Base-by-base conservation (phyloP, 1,284 basidiomycete genomes). In the Trichosporon sp. region DNA sequence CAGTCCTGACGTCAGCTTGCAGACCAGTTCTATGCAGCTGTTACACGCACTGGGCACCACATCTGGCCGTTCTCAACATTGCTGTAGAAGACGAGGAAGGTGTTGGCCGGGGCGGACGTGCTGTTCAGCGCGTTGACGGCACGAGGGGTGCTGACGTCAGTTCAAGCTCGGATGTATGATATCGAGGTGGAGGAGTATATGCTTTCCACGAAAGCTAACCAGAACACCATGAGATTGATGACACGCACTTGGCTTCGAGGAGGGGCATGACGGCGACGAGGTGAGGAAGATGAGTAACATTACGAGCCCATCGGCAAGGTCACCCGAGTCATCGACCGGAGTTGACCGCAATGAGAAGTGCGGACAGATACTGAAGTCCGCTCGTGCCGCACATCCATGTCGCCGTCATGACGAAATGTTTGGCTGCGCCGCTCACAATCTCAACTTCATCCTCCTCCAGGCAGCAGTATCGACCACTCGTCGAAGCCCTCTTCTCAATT, bases 1-100 rank as follows among this genome's bases (percentile, higher is more conserved):
- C 92, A 94, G 79, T 94, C 92, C 92, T 94, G 76, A 11, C 1
- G n/a, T 68, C 26, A 68, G 59, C 59, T 35, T 26, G 26, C 26
- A 26, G 46, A 59, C 14, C 11, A 4, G 38, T 35, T 40, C 4
- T 26, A 26, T 26, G 32, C 70, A 65, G n/a, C 56, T 26, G 68
- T 16, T 35, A 37, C 48, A 4, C 83, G 70, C 68, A 84, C 84
- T n/a, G 83, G 82, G 74, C 85, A 86, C 85, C 85, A 86, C 80
- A 85, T 84, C 69, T 80, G 73, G 5, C 84, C 84, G 7, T 84
- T 76, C 35, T 81, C 80, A 63, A 83, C 70, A n/a, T 76, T 73
- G 6, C 84, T 82, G 78, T 84, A 85, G 76, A 85, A 85, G 72
- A 85, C 74, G 71, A 85, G 76, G 71, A 74, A 85, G 35, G 80